Percentiles rank a stretch among this genome's conserved stretches.
phyloP scores from a whole-genome alignment of 2,329 filamentous ascomycete genomes.

The Aspergillus pseudoglaucus region DNA sequence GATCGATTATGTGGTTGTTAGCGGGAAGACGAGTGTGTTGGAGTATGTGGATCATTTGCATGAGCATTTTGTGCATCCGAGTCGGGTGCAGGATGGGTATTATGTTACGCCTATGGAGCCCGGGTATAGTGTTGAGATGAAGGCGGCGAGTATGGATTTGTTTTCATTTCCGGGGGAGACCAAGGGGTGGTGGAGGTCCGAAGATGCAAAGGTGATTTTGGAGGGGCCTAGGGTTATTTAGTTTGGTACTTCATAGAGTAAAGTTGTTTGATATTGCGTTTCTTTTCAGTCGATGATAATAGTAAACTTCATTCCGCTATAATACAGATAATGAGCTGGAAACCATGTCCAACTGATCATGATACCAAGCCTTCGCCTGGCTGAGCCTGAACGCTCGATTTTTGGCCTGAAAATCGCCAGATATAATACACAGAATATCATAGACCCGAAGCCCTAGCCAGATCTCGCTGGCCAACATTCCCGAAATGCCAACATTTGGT shows the following conservation, averaged over 20 bases:
- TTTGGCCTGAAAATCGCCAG: not conserved
- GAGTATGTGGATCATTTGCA: constrained; percentile 93
- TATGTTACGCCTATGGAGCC: constrained; percentile 78
- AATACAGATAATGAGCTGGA: constrained; percentile 1
- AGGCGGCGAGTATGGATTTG: constrained; percentile 73
- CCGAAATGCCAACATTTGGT: no score
- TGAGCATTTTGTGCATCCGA: constrained; percentile 83
- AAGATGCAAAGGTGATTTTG: constrained; percentile 69
- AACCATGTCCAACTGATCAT: not conserved
- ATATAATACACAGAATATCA: no score
- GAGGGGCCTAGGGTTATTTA: constrained; percentile 42
- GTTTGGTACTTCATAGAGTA: no score
- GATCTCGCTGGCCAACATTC: no score
- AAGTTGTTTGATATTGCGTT: not conserved
- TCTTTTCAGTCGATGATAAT: not conserved
- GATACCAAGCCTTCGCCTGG: not conserved
- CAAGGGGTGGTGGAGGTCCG: constrained; percentile 78
- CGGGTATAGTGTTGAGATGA: constrained; percentile 93
- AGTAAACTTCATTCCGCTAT: not conserved
- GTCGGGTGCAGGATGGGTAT: constrained; percentile 73
- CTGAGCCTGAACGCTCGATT: not conserved
- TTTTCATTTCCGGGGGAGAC: constrained; percentile 72
- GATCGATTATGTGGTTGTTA: constrained; percentile 86
- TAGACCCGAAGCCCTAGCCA: no score
- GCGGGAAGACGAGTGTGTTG: constrained; percentile 70